Percentiles rank a stretch among this genome's conserved stretches.
Evolutionary conservation across 163 green algal genomes (phyloP).

Genomic region (Chlorella variabilis): DNA sequence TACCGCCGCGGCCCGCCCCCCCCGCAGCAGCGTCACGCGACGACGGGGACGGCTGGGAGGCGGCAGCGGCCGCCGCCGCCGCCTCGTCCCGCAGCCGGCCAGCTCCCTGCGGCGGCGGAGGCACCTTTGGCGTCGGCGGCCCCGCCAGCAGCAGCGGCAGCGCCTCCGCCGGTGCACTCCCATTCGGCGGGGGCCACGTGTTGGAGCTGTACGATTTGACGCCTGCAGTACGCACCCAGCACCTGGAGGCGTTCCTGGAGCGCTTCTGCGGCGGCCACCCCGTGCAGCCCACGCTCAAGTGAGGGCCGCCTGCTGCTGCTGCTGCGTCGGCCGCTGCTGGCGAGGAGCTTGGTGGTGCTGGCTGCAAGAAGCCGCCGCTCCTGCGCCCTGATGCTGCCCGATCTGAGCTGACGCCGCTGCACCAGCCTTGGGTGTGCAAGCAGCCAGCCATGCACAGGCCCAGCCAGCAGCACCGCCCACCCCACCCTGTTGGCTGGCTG

Average conservation of each 20-base stretch:
- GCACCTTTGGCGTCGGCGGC: no score
- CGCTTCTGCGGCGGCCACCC: not conserved
- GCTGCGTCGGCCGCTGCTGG: not conserved
- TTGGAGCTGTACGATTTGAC: constrained; percentile 36
- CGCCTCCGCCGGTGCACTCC: no score
- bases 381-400: no score
- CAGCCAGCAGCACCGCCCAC: no score
- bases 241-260: constrained; percentile 28
- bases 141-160: not conserved
- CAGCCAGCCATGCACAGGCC: no score
- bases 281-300: constrained; percentile 25
- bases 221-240: not conserved
- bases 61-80: not conserved
- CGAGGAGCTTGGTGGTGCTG: no score
- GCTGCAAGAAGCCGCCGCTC: no score
- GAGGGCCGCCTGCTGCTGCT: not conserved
- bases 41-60: constrained; percentile 10
- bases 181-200: constrained; percentile 34
- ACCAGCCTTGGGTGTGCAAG: no score
- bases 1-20: not conserved
- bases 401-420: no score
- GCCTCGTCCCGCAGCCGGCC: not conserved
- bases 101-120: no score
- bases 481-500: not conserved
- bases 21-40: not conserved